Evolutionary conservation across 2,329 filamentous ascomycete genomes (phyloP).

Genomic region (Trichoderma cornu-damae): DNA sequence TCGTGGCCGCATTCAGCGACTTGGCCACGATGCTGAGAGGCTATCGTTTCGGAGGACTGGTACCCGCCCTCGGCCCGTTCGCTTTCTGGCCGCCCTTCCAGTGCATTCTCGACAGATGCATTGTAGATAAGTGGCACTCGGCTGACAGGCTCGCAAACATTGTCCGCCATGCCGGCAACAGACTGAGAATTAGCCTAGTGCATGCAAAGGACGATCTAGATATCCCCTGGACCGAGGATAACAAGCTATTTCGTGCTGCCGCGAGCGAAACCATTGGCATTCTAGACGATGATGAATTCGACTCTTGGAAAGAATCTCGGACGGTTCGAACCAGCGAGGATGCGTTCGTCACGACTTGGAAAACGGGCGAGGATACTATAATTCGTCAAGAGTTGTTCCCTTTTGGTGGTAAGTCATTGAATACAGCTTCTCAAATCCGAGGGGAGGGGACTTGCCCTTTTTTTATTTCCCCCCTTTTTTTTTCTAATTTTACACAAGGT

Average conservation of each 20-base stretch:
- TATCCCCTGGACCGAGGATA: constrained; percentile 69
- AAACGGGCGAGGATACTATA: constrained; percentile 40
- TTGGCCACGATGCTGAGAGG: constrained; percentile 67
- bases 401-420: constrained; percentile 45
- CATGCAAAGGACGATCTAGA: constrained; percentile 79
- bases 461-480: neutral
- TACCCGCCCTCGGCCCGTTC: constrained; percentile 76
- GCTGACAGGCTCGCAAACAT: constrained; percentile 58
- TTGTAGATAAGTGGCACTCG: constrained; percentile 81
- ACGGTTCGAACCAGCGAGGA: constrained; percentile 42
- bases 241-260: constrained; percentile 57
- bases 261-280: constrained; percentile 45
- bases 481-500: constrained; percentile 37
- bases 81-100: constrained; percentile 60
- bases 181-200: constrained; percentile 64
- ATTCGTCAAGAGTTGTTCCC: constrained; percentile 52
- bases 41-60: constrained; percentile 71
- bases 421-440: no score
- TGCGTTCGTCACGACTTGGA: constrained; percentile 46
- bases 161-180: constrained; percentile 46
- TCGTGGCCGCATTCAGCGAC: constrained; percentile 75
- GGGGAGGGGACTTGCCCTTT: no score
- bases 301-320: constrained; percentile 41
- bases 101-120: constrained; percentile 52
- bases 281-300: constrained; percentile 36